A percentile compares a stretch with the other conserved stretches of the same genome.
Conservation (phyloP, 768 basidiomycete species). For the Boletus patriciae region DNA sequence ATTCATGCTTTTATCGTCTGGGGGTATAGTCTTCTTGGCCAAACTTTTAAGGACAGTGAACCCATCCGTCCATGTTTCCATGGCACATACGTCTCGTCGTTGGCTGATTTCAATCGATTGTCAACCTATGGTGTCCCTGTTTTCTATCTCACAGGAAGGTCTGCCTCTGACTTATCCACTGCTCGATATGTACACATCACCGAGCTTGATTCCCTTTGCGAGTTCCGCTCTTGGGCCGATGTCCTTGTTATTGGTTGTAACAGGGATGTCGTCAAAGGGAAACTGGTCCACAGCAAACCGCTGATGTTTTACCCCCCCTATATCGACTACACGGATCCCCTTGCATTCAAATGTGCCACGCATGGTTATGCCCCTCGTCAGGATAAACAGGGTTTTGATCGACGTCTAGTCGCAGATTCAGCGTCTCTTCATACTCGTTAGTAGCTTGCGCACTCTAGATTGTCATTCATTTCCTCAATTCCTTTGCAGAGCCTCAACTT, state of each 20-base stretch:
- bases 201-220: not conserved
- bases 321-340: not conserved
- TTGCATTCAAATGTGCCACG: not conserved
- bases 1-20: not conserved
- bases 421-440: not conserved
- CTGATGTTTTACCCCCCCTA: slow-evolving; percentile 1
- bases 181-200: not conserved
- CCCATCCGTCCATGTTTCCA: too few relatives aligned
- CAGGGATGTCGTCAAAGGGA: not conserved
- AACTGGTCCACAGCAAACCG: not conserved
- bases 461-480: too few relatives aligned
- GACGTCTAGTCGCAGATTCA: not conserved
- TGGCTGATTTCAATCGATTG: too few relatives aligned
- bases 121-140: too few relatives aligned
- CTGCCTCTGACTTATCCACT: not conserved
- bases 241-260: not conserved
- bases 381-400: not conserved
- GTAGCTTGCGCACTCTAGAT: too few relatives aligned
- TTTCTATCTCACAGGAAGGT: too few relatives aligned
- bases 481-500: too few relatives aligned
- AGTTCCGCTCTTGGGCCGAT: not conserved
- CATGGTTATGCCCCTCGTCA: not conserved
- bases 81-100: too few relatives aligned
- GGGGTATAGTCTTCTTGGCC: not conserved
- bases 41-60: too few relatives aligned